A percentile compares a stretch with the other conserved stretches of the same genome.
phyloP scores from a whole-genome alignment of 2,329 filamentous ascomycete genomes.

The Emericellopsis cladophorae region DNA sequence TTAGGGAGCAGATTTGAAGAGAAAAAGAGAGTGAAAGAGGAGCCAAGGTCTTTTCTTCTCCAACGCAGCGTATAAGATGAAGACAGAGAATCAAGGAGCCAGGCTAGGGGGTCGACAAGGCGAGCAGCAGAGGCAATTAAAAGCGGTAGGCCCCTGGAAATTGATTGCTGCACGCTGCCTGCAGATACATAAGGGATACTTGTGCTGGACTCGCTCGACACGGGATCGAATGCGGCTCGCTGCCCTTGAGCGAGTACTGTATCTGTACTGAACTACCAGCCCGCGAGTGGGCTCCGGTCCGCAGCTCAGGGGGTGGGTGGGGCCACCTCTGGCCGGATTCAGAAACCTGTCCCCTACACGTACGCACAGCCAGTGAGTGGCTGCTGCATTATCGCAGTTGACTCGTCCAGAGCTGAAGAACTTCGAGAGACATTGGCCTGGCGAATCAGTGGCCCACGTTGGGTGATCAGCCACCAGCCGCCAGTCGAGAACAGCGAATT shows the following conservation, averaged over 20 bases:
- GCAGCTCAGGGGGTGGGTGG: not conserved
- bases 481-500: no score
- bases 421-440: slow-evolving; percentile 1
- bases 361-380: no score
- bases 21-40: not conserved
- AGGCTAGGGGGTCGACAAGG: slow-evolving; percentile 2
- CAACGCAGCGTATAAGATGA: slow-evolving; percentile 7
- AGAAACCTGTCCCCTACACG: no score
- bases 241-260: no score
- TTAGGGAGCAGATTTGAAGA: not conserved
- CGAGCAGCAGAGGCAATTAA: slow-evolving; percentile 1
- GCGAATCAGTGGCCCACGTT: slow-evolving; percentile 22
- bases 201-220: no score
- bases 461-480: slow-evolving; percentile 1
- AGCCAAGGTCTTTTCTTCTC: not conserved
- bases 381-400: not conserved
- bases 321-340: not conserved
- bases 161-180: slow-evolving; percentile 6
- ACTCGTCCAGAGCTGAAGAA: not conserved
- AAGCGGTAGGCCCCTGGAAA: slow-evolving; percentile 8
- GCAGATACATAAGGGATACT: not conserved
- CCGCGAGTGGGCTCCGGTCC: not conserved
- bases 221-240: no score
- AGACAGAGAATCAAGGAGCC: slow-evolving; percentile 16
- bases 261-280: not conserved